phyloP scores from a whole-genome alignment of 306 rosid genomes.

The Cucurbita maxima region DNA sequence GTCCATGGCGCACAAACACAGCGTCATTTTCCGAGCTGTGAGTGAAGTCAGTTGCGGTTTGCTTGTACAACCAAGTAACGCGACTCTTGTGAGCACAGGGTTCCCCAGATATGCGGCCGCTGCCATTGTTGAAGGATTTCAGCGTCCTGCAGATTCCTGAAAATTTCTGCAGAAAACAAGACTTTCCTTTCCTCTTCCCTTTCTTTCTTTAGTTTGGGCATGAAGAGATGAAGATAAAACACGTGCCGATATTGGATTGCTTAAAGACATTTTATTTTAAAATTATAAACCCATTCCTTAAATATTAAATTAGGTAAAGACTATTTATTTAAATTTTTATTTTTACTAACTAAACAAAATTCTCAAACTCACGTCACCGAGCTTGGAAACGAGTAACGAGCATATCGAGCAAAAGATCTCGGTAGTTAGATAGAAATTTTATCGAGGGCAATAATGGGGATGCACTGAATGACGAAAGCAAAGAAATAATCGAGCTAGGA shows the following conservation, averaged over 20 bases:
- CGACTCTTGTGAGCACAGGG: constrained; percentile 7
- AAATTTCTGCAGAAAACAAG: background rate
- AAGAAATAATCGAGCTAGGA: too few relatives aligned
- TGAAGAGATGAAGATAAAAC: background rate
- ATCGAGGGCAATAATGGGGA: too few relatives aligned
- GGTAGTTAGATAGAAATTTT: too few relatives aligned
- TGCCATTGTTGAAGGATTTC: constrained; percentile 13
- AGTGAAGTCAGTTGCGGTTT: background rate
- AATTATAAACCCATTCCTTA: too few relatives aligned
- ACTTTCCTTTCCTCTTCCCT: background rate
- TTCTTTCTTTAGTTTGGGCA: background rate
- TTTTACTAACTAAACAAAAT: too few relatives aligned
- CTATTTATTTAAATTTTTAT: too few relatives aligned
- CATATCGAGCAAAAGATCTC: too few relatives aligned
- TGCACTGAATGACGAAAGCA: too few relatives aligned
- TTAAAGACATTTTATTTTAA: too few relatives aligned
- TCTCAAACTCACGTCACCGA: too few relatives aligned
- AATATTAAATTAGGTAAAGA: too few relatives aligned
- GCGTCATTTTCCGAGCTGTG: background rate
- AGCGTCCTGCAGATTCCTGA: constrained; percentile 12
- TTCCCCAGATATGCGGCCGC: constrained; percentile 10
- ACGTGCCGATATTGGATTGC: background rate
- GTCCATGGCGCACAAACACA: background rate
- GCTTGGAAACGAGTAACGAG: too few relatives aligned
- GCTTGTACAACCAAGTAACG: background rate